Evolutionary conservation across 768 basidiomycete genomes (phyloP), one percentile per base, ranked within the genome.

Genomic region (Boletus bicolor): DNA sequence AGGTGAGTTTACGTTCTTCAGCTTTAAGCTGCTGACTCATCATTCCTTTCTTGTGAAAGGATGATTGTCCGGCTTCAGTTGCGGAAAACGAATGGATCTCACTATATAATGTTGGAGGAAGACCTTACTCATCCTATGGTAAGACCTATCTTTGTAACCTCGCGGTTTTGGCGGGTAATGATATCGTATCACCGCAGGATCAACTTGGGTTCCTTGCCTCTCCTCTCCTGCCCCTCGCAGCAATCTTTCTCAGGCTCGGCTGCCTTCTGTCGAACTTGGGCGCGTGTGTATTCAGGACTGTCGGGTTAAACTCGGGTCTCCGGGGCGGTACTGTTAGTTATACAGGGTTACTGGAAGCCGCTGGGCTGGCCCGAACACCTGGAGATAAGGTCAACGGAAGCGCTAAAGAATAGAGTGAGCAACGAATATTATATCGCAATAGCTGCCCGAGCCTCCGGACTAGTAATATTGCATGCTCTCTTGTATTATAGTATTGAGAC

Each of bases 61-160:
- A 72, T 84, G 42, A 39, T 83, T 24, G 75, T 79, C 28, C 78
- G 79, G 47, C 63, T 87, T 43, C 79, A 73, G 3, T 75, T 88
- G n/a, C 74, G 69, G 44, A 75, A 82, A 64, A 66, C 68, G 42
- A 65, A 70, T 19, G 74, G 68, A 1, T 48, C 68, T 3, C 75
- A 76, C 61, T 76, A 77, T 46, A 85, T 88, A 45, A 60, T 70
- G 1, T 66, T 72, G 49, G 84, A 87, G 59, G 83, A 87, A 60
- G 83, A 85, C 62, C 79, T 82, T 53, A 81, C 79, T 57, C 81
- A 82, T 60, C 76, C 84, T 3, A 79, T 81, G 55, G 82, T 79
- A 53, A 19, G 59, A 28, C 41, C 4, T 15, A 4, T 37, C 17
- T 10, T 12, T 34, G 17, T 42, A 30, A 8, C 15, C 2, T 11